Percentiles rank a stretch among this genome's conserved stretches.
Evolutionary conservation across 768 basidiomycete species (phyloP).

Genomic region (Phanerodontia chrysosporium): DNA sequence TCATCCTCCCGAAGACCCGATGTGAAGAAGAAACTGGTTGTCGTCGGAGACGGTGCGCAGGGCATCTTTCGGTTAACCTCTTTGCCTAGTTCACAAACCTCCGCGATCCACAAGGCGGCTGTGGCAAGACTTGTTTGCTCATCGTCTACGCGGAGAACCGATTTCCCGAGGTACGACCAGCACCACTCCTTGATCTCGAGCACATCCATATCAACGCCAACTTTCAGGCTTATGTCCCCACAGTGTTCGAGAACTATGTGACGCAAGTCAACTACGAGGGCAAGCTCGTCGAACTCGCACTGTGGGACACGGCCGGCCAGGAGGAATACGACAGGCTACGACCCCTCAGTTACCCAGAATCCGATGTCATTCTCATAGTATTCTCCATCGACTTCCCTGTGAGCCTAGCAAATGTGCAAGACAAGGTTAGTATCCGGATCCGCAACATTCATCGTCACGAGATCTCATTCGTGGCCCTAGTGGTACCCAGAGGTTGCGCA

Average conservation of each 20-base stretch:
- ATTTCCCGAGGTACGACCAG: slow-evolving; percentile 89
- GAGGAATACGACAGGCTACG: slow-evolving; percentile 93
- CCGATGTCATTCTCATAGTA: slow-evolving; percentile 88
- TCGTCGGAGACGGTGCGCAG: slow-evolving; percentile 77
- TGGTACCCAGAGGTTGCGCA: slow-evolving; percentile 94
- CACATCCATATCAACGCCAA: slow-evolving; percentile 7
- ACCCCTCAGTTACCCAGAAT: slow-evolving; percentile 84
- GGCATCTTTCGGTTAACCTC: neutral
- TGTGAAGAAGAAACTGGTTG: slow-evolving; percentile 82
- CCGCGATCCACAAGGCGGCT: slow-evolving; percentile 52
- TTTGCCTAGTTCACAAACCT: neutral
- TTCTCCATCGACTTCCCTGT: slow-evolving; percentile 93
- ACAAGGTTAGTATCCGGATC: slow-evolving; percentile 55
- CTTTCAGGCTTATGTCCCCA: slow-evolving; percentile 82
- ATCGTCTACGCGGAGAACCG: slow-evolving; percentile 97
- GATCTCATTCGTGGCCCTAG: slow-evolving; percentile 33
- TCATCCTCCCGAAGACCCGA: slow-evolving; percentile 55
- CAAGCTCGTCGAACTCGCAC: slow-evolving; percentile 89
- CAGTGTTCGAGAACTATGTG: slow-evolving; percentile 93
- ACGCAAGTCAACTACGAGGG: slow-evolving; percentile 83
- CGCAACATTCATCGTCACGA: neutral
- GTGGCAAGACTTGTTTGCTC: slow-evolving; percentile 91
- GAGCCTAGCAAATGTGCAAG: slow-evolving; percentile 85
- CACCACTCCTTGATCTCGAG: slow-evolving; percentile 13
- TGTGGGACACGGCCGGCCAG: slow-evolving; percentile 97